Evolutionary conservation across 208 protist genomes (phyloP).

Genomic region (Leishmania turanica): DNA sequence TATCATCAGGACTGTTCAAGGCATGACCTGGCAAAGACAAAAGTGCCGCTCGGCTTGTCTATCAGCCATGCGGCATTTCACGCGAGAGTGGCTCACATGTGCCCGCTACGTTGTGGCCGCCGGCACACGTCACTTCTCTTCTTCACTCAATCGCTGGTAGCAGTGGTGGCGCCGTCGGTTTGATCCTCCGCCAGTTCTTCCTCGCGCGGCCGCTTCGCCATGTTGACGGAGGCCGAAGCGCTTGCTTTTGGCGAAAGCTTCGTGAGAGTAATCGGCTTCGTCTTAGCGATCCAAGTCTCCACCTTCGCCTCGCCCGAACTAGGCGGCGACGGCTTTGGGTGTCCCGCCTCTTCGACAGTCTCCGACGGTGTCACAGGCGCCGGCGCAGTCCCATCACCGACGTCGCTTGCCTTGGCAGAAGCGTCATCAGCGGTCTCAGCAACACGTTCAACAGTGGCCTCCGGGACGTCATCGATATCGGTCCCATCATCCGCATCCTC

Average conservation of each 20-base stretch:
- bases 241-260: constrained; percentile 16
- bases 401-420: background rate
- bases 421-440: background rate
- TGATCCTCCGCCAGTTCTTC: constrained; percentile 19
- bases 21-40: background rate
- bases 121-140: background rate
- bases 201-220: constrained; percentile 24
- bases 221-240: background rate
- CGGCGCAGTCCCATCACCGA: background rate
- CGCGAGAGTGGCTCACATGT: background rate
- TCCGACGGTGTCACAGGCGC: background rate
- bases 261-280: constrained; percentile 28
- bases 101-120: background rate
- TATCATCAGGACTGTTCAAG: background rate
- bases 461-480: constrained; percentile 9
- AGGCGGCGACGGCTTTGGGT: background rate
- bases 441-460: background rate
- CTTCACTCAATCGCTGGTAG: constrained; percentile 5
- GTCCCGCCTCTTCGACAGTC: background rate
- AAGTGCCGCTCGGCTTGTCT: background rate
- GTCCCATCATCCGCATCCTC: constrained; percentile 9
- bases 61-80: background rate
- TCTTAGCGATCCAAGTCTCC: constrained; percentile 8
- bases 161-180: constrained; percentile 17
- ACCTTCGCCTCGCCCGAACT: constrained; percentile 23